Conservation (phyloP, 192 early-diverging fungal genomes). For the Geranomyces michiganensis region DNA sequence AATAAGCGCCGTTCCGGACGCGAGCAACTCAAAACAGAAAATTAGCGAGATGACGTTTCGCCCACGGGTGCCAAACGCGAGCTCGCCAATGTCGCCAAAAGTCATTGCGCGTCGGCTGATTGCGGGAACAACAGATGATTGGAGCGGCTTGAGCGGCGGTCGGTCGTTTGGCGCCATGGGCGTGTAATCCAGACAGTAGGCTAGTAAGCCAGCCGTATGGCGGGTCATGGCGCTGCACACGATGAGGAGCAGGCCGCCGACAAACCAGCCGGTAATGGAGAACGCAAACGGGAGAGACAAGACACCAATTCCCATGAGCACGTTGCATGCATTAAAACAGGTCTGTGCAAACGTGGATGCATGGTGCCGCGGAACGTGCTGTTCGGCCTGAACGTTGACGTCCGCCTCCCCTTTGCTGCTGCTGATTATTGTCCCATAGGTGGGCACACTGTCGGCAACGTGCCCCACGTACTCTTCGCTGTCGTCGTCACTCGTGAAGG, state of each 20-base stretch:
- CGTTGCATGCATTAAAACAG: constrained; percentile 39
- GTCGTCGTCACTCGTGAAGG: background rate
- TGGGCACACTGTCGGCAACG: background rate
- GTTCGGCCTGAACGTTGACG: background rate
- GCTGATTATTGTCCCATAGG: background rate
- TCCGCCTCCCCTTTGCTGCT: background rate
- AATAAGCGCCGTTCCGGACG: constrained; percentile 45
- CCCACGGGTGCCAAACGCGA: constrained; percentile 47
- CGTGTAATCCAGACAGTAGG: constrained; percentile 16
- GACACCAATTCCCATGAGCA: constrained; percentile 64
- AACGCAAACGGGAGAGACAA: constrained; percentile 66
- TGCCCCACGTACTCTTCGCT: background rate
- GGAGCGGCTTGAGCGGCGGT: background rate
- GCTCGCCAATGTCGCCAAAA: constrained; percentile 45
- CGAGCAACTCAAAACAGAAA: constrained; percentile 53
- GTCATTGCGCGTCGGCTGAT: constrained; percentile 12
- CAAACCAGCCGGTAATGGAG: constrained; percentile 59
- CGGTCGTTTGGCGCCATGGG: constrained; percentile 19
- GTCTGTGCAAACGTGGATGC: constrained; percentile 27
- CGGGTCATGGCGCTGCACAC: constrained; percentile 26
- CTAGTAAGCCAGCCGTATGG: constrained; percentile 33
- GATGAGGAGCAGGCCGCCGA: constrained; percentile 52
- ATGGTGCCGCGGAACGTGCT: background rate
- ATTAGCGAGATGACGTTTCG: constrained; percentile 44
- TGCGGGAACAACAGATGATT: background rate